These are phyloP conservation scores for Tylopilus subfusipes DNA, from an alignment of 768 basidiomycete genomes.

Conservation along the genomic window DNA sequence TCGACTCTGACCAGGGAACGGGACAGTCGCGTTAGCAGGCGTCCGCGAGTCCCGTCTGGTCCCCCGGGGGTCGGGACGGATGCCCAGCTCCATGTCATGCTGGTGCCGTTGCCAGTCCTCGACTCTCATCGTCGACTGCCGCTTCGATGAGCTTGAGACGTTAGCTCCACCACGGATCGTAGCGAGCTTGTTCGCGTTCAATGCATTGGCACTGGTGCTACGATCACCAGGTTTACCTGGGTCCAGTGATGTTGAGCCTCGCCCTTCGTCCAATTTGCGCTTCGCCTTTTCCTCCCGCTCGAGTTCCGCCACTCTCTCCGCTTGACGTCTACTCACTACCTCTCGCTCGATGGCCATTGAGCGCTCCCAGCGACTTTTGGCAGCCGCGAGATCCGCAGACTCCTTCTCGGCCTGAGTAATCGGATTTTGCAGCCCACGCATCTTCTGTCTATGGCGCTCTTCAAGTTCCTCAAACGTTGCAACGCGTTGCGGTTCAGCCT, in stretches of 20 bases:
- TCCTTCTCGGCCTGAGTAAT: slow-evolving; percentile 79
- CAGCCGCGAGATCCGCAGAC: slow-evolving; percentile 69
- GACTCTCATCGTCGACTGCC: slow-evolving; percentile 74
- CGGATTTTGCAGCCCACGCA: slow-evolving; percentile 78
- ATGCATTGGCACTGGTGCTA: slow-evolving; percentile 33
- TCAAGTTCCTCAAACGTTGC: slow-evolving; percentile 85
- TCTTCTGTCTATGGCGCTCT: slow-evolving; percentile 81
- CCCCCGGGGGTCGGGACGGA: slow-evolving; percentile 24
- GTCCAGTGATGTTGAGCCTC: slow-evolving; percentile 31
- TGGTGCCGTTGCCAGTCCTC: slow-evolving; percentile 84
- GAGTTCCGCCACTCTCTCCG: slow-evolving; percentile 57
- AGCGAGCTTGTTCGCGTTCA: slow-evolving; percentile 63
- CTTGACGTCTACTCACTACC: slow-evolving; percentile 67
- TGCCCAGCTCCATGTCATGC: slow-evolving; percentile 39
- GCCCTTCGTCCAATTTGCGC: slow-evolving; percentile 44
- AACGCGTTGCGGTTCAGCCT: slow-evolving; percentile 48
- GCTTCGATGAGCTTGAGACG: slow-evolving; percentile 46
- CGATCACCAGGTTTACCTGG: slow-evolving; percentile 32
- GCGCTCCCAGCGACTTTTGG: slow-evolving; percentile 79
- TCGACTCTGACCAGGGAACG: slow-evolving; percentile 31
- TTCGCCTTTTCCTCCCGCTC: slow-evolving; percentile 47
- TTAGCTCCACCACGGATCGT: slow-evolving; percentile 31
- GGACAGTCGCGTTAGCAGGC: slow-evolving; percentile 24
- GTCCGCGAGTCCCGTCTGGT: slow-evolving; percentile 25
- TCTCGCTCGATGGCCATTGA: slow-evolving; percentile 72